A percentile compares a stretch with the other conserved stretches of the same genome.
Conservation (phyloP, 352 stramenopile genomes). For the Vaucheria bursata region DNA sequence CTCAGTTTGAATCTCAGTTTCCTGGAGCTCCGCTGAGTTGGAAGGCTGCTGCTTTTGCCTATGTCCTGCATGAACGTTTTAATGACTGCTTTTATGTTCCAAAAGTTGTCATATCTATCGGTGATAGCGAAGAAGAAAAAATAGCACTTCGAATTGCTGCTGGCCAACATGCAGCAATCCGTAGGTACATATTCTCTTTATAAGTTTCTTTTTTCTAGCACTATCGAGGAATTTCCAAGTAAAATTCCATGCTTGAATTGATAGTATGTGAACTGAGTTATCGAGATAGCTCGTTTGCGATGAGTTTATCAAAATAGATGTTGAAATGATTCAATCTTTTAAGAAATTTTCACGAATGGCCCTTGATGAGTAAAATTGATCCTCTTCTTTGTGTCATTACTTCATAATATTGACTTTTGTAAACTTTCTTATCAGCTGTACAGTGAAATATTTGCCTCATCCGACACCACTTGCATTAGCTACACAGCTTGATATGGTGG, state of each 20-base stretch:
- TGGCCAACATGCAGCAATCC: slow-evolving; percentile 31
- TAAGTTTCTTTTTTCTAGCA: too few relatives aligned
- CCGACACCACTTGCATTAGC: slow-evolving; percentile 28
- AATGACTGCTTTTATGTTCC: neutral
- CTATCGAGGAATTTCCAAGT: too few relatives aligned
- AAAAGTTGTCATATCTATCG: neutral
- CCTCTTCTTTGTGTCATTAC: neutral
- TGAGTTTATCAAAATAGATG: too few relatives aligned
- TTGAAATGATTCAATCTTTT: too few relatives aligned
- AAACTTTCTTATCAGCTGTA: neutral
- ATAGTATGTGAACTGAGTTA: too few relatives aligned
- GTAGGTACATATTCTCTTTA: slow-evolving; percentile 13
- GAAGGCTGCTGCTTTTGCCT: slow-evolving; percentile 17
- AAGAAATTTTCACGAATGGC: too few relatives aligned
- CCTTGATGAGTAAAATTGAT: too few relatives aligned
- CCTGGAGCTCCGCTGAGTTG: slow-evolving; percentile 34
- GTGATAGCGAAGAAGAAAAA: slow-evolving; percentile 22
- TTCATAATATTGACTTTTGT: too few relatives aligned
- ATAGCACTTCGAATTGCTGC: slow-evolving; percentile 31
- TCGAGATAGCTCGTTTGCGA: too few relatives aligned
- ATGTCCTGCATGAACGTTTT: slow-evolving; percentile 10
- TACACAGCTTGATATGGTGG: slow-evolving; percentile 31
- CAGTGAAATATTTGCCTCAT: slow-evolving; percentile 36
- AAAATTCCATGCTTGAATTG: too few relatives aligned
- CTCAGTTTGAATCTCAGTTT: slow-evolving; percentile 37